Percentiles rank a stretch among this genome's conserved stretches.
phyloP scores from a whole-genome alignment of 1,284 basidiomycete species.

The Pyrrhoderma noxium region DNA sequence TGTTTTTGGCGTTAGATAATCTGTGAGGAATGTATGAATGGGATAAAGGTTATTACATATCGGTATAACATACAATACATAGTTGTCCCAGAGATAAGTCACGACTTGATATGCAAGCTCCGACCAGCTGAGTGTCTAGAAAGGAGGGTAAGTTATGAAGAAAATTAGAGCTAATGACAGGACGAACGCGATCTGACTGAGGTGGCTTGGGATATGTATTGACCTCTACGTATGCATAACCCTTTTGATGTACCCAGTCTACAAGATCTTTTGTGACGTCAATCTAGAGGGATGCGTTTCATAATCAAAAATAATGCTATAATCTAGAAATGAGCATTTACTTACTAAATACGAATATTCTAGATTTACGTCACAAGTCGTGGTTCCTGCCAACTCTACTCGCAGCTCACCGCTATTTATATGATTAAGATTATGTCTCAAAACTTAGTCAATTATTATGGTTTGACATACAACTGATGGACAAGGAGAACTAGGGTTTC shows the following conservation, averaged over 20 bases:
- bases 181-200: slow-evolving; percentile 22
- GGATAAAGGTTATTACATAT: background rate
- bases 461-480: slow-evolving; percentile 77
- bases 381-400: slow-evolving; percentile 65
- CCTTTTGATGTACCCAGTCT: slow-evolving; percentile 60
- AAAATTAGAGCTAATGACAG: background rate
- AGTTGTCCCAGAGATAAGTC: slow-evolving; percentile 92
- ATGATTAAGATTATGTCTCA: slow-evolving; percentile 1
- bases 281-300: slow-evolving; percentile 42
- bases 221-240: slow-evolving; percentile 78
- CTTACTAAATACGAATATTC: slow-evolving; percentile 78
- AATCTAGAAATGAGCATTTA: background rate
- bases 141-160: slow-evolving; percentile 16
- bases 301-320: background rate
- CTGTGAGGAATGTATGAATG: slow-evolving; percentile 32
- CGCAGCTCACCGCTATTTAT: slow-evolving; percentile 74
- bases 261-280: slow-evolving; percentile 80
- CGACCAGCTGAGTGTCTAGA: slow-evolving; percentile 32
- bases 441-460: background rate
- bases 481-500: slow-evolving; percentile 74
- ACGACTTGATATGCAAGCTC: slow-evolving; percentile 55
- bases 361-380: slow-evolving; percentile 66
- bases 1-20: slow-evolving; percentile 58
- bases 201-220: slow-evolving; percentile 72
- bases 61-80: slow-evolving; percentile 60